Percentiles rank a stretch among this genome's conserved stretches.
Evolutionary conservation across 2,329 filamentous ascomycete genomes (phyloP).

Genomic region (Colletotrichum liriopes): DNA sequence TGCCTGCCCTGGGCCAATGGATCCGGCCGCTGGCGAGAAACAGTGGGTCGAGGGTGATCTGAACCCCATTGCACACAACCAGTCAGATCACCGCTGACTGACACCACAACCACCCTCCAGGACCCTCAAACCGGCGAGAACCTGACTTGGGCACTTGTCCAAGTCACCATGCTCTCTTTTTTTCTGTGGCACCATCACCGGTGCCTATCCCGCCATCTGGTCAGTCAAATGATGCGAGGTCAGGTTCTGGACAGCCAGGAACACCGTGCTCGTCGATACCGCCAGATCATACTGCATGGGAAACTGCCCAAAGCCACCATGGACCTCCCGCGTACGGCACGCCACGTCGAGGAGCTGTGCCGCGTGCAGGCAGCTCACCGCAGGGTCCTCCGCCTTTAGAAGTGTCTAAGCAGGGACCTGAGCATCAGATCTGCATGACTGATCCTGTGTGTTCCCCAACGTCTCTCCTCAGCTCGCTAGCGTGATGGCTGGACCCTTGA

Average conservation of each 20-base stretch:
- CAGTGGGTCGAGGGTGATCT: slow-evolving; percentile 19
- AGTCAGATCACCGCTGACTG: slow-evolving; percentile 38
- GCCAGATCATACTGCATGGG: not conserved
- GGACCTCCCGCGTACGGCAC: not conserved
- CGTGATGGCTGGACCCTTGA: slow-evolving; percentile 32
- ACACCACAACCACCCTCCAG: slow-evolving; percentile 25
- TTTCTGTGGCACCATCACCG: slow-evolving; percentile 29
- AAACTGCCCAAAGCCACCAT: not conserved
- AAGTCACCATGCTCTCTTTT: slow-evolving; percentile 27
- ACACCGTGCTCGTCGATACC: not conserved
- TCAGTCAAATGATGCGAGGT: slow-evolving; percentile 30
- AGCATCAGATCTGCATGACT: slow-evolving; percentile 21
- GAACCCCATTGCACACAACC: slow-evolving; percentile 12
- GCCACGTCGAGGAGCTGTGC: not conserved
- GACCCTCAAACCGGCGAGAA: slow-evolving; percentile 24
- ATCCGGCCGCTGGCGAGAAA: not conserved
- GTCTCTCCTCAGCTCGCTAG: slow-evolving; percentile 27
- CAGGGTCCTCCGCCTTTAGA: slow-evolving; percentile 28
- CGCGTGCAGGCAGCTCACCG: slow-evolving; percentile 22
- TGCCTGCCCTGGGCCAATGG: slow-evolving; percentile 17
- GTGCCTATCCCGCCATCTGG: slow-evolving; percentile 19
- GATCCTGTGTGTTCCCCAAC: slow-evolving; percentile 14
- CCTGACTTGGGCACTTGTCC: slow-evolving; percentile 32
- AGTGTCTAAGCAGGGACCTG: slow-evolving; percentile 36
- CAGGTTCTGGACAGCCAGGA: not conserved